Percentiles rank a stretch among this genome's conserved stretches.
Conservation (phyloP, 495 filamentous ascomycete genomes). For the Neurospora terricola region DNA sequence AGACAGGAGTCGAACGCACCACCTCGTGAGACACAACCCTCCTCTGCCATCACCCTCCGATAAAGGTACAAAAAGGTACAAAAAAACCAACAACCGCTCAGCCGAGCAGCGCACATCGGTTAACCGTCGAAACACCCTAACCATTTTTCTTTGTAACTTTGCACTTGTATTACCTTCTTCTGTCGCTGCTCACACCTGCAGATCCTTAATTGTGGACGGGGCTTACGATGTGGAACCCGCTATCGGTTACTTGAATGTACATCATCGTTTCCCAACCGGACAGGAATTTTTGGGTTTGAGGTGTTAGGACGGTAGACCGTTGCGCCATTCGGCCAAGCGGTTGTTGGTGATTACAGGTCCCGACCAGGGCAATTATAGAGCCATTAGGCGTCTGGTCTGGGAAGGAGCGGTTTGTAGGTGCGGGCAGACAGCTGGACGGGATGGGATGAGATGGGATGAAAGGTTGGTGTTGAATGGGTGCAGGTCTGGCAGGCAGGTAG, state of each 20-base stretch:
- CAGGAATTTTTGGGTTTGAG: background rate
- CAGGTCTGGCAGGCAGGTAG: background rate
- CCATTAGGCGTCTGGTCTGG: background rate
- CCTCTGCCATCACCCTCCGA: background rate
- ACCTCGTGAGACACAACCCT: background rate
- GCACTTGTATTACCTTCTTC: background rate
- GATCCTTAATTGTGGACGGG: background rate
- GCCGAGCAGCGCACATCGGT: background rate
- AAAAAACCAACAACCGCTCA: background rate
- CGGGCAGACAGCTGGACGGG: background rate
- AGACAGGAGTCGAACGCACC: background rate
- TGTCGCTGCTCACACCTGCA: background rate
- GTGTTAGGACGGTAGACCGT: background rate
- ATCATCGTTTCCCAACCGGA: background rate
- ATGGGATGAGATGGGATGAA: background rate
- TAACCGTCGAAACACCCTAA: background rate
- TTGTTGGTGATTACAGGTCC: background rate
- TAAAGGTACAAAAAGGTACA: background rate
- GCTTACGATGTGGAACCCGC: background rate
- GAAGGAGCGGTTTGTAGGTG: background rate
- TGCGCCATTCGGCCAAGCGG: background rate
- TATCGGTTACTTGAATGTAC: background rate
- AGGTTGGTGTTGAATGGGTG: background rate
- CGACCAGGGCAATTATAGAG: background rate
- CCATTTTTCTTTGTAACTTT: background rate